Percentiles rank a stretch among this genome's conserved stretches.
Evolutionary conservation across 1,139 yeast genomes (phyloP).

Genomic region (Dujonia santamariae): DNA sequence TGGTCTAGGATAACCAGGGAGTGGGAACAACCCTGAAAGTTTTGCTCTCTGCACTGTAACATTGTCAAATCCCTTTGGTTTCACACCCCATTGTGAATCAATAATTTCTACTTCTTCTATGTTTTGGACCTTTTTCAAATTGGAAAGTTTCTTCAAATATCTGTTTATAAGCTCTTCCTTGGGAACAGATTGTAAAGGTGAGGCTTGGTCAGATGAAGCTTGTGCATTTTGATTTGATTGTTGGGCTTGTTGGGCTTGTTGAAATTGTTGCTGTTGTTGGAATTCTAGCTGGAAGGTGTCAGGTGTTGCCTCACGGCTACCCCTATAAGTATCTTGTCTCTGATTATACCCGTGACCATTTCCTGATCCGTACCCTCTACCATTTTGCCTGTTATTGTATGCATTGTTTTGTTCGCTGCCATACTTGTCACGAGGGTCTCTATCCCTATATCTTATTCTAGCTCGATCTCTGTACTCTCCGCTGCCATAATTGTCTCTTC

Average conservation of each 20-base stretch:
- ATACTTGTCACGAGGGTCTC: constrained; percentile 5
- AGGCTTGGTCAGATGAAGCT: neutral
- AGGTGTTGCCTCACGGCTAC: constrained; percentile 1
- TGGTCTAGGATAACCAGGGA: constrained; percentile 66
- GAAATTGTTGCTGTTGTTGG: constrained; percentile 1
- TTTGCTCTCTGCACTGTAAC: constrained; percentile 80
- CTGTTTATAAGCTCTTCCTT: constrained; percentile 19
- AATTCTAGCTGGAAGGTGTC: neutral
- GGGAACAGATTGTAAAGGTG: constrained; percentile 9
- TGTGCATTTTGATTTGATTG: constrained; percentile 6
- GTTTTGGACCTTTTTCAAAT: constrained; percentile 19
- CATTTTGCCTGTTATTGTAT: neutral
- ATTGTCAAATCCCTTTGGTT: constrained; percentile 72
- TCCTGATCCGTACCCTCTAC: neutral
- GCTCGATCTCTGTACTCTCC: constrained; percentile 13
- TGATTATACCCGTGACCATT: neutral
- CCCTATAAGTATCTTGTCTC: neutral
- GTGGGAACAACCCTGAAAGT: constrained; percentile 74
- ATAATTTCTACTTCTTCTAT: constrained; percentile 35
- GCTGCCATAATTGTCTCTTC: neutral
- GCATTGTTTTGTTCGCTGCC: neutral
- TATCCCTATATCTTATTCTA: constrained; percentile 10
- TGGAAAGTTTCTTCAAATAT: constrained; percentile 20
- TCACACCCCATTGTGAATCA: constrained; percentile 69
- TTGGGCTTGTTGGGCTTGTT: neutral